phyloP scores from a whole-genome alignment of 192 early-diverging fungal species.

The Rhizophagus prolifer region DNA sequence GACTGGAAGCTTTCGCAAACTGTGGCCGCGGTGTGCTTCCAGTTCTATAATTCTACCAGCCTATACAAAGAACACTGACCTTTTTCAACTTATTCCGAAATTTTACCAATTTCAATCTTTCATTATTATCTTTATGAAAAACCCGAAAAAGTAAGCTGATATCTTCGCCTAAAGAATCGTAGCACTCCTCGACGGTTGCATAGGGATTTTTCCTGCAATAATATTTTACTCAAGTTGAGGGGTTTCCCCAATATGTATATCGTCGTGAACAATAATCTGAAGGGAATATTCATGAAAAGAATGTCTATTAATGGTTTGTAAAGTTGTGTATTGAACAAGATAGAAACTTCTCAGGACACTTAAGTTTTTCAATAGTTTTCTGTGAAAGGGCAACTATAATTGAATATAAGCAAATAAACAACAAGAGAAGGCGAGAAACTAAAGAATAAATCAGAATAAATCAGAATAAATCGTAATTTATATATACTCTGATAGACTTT shows the following conservation, averaged over 20 bases:
- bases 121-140: conserved; percentile 1
- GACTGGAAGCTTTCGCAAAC: conserved; percentile 8
- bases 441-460: too few relatives aligned
- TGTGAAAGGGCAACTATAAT: too few relatives aligned
- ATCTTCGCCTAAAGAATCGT: neutral
- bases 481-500: too few relatives aligned
- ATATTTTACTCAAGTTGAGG: neutral
- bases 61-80: neutral
- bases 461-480: too few relatives aligned
- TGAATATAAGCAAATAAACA: too few relatives aligned
- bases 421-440: too few relatives aligned
- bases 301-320: neutral
- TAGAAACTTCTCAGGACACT: neutral
- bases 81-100: conserved; percentile 2
- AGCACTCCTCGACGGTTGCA: too few relatives aligned
- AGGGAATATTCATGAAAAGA: neutral
- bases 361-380: conserved; percentile 1
- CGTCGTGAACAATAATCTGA: neutral
- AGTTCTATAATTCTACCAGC: conserved; percentile 14
- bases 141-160: conserved; percentile 3
- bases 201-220: neutral
- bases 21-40: neutral
- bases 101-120: neutral
- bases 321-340: neutral
- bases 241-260: conserved; percentile 5